Evolutionary conservation across 495 filamentous ascomycete species (phyloP), one percentile per base, ranked within the genome.

Genomic region (Gamarada debralockiae): DNA sequence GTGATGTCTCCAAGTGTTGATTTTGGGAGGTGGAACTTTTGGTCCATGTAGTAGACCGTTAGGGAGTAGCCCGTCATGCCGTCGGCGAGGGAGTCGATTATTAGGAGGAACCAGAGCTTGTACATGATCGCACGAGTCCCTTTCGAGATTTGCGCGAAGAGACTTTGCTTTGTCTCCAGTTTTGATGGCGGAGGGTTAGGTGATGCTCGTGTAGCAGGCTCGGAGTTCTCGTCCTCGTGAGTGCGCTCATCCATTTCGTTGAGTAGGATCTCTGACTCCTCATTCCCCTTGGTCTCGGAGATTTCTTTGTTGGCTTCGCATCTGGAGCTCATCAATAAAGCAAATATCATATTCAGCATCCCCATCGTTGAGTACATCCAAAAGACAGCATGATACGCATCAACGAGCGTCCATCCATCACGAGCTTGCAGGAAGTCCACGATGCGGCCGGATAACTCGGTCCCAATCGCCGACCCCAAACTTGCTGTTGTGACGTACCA

Each of bases 401-500:
- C 70, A 6, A 83, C 62, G 7, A 75, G 75, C 0, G 70, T 71
- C 78, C 82, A 87, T 0, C 71, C 73, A 1, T 75, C 70, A 21
- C 58, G 58, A 1, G 65, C 60, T 31, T 79, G 69, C 1, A 87
- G 63, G 20, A 70, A 61, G 48, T 80, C 76, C 9, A 87, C 76
- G 3, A 81, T 62, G 75, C 85, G 83, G 3, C 90, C 90, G 41
- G 81, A 81, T 17, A 74, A 59, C 56, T 90, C 70, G 40, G 81
- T 79, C 0, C 90, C 89, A 10, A 81, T 65, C 0, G 87, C 82
- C 0, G 79, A 79, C 0, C 82, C 85, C 0, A 82, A 67, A 6
- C 75, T 79, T 8, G 85, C 86, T 4, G 85, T 56, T 14, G 92
- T 75, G 0, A 81, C 80, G 62, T 93, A 90, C 90, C 90, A 95